Conservation (phyloP, 495 filamentous ascomycete genomes). For the Penicillium subrubescens region DNA sequence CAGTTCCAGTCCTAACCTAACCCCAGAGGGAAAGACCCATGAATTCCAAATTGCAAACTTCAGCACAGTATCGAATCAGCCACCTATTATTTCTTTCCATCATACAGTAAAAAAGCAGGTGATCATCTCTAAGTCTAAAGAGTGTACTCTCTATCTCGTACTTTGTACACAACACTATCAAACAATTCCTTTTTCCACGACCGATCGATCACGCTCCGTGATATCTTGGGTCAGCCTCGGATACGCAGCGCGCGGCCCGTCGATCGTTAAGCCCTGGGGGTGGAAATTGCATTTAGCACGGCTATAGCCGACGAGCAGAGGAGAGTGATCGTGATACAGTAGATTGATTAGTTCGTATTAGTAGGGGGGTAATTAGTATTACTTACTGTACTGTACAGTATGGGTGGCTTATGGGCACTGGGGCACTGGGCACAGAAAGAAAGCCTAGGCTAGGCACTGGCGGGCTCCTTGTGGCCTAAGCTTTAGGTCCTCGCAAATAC, state of each 20-base stretch:
- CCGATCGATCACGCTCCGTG: background rate
- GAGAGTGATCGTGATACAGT: background rate
- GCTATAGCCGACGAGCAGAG: conserved; percentile 12
- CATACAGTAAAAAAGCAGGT: too few relatives aligned
- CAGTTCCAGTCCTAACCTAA: background rate
- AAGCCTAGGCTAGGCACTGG: background rate
- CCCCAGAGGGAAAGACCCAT: background rate
- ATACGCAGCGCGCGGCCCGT: conserved; percentile 4
- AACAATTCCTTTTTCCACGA: background rate
- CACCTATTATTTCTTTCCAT: too few relatives aligned
- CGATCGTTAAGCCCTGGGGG: conserved; percentile 1
- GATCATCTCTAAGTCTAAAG: too few relatives aligned
- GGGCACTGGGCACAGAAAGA: background rate
- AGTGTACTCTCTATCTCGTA: background rate
- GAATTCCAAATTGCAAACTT: background rate
- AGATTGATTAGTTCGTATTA: background rate
- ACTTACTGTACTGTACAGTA: too few relatives aligned
- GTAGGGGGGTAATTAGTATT: too few relatives aligned
- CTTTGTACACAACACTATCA: background rate
- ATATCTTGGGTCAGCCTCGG: conserved; percentile 6
- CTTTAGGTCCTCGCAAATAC: background rate
- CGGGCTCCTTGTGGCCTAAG: background rate
- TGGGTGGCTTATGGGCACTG: too few relatives aligned
- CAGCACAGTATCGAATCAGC: too few relatives aligned
- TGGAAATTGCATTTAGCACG: conserved; percentile 6